Conservation (phyloP, 2,329 filamentous ascomycete species). For the Colletotrichum falcatum region DNA sequence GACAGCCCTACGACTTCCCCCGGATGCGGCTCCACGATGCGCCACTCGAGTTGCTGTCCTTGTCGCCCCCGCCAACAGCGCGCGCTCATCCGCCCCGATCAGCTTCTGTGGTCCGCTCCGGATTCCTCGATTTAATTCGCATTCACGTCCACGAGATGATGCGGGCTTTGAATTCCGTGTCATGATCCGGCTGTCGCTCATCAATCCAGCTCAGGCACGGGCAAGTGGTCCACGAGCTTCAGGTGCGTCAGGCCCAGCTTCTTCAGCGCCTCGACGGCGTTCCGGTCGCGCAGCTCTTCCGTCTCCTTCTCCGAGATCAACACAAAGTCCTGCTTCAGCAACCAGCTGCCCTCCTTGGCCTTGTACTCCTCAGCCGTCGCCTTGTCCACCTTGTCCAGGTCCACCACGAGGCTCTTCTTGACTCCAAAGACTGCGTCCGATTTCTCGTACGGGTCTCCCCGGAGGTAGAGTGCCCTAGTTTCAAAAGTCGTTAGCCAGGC, state of each 20-base stretch:
- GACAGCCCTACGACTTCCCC: constrained; percentile 25
- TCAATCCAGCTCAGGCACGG: constrained; percentile 74
- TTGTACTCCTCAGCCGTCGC: constrained; percentile 70
- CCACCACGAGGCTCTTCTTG: constrained; percentile 82
- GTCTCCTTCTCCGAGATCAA: constrained; percentile 79
- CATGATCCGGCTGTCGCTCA: too few relatives aligned
- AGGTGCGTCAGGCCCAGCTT: constrained; percentile 72
- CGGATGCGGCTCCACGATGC: constrained; percentile 16
- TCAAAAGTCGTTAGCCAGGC: neutral
- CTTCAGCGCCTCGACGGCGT: constrained; percentile 74
- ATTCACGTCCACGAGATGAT: neutral
- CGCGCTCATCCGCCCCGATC: neutral
- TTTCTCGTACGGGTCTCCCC: constrained; percentile 83
- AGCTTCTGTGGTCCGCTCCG: neutral
- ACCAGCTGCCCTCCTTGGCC: constrained; percentile 71
- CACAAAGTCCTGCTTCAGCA: constrained; percentile 82
- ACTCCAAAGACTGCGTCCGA: constrained; percentile 90
- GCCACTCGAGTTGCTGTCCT: constrained; percentile 4
- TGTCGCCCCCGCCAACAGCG: neutral
- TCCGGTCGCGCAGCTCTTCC: constrained; percentile 70
- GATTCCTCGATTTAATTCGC: neutral
- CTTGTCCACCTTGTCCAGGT: constrained; percentile 63
- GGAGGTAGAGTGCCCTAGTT: constrained; percentile 78
- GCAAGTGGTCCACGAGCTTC: constrained; percentile 80
- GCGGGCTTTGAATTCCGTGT: neutral